Conservation (phyloP, 192 early-diverging fungal genomes). For the Gryganskiella cystojenkinii region DNA sequence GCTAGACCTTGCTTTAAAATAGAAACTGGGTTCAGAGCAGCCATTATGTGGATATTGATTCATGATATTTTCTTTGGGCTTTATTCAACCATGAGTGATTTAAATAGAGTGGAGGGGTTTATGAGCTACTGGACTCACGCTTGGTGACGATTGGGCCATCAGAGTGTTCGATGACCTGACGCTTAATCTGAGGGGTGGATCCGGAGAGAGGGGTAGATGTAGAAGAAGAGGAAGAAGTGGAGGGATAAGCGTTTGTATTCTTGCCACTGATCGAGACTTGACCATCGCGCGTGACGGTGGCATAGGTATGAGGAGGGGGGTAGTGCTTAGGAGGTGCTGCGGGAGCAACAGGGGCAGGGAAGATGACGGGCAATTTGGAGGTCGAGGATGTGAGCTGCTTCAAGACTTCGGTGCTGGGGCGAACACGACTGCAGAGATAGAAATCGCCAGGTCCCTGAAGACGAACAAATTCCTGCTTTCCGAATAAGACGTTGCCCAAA, state of each 20-base stretch:
- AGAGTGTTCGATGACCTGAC: conserved; percentile 30
- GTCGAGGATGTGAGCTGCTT: conserved; percentile 43
- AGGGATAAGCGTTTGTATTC: conserved; percentile 1
- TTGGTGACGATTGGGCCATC: conserved; percentile 42
- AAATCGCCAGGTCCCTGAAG: conserved; percentile 73
- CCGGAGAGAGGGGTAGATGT: conserved; percentile 43
- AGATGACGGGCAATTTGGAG: conserved; percentile 37
- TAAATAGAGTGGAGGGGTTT: too few relatives aligned
- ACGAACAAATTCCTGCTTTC: conserved; percentile 65
- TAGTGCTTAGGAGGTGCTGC: conserved; percentile 36
- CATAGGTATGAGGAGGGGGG: conserved; percentile 47
- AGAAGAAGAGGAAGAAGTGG: conserved; percentile 3
- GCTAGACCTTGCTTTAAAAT: too few relatives aligned
- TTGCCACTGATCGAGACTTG: conserved; percentile 25
- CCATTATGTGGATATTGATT: too few relatives aligned
- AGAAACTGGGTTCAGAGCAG: too few relatives aligned
- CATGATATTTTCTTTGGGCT: too few relatives aligned
- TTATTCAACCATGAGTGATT: too few relatives aligned
- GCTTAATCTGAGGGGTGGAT: conserved; percentile 37
- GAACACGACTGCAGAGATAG: conserved; percentile 67
- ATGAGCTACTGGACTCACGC: conserved; percentile 47
- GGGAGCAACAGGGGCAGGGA: conserved; percentile 47
- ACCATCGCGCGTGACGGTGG: conserved; percentile 46
- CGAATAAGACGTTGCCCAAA: conserved; percentile 54
- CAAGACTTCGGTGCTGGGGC: conserved; percentile 54